Evolutionary conservation across 805 yeast species (phyloP).

Genomic region (Metschnikowia sp.): DNA sequence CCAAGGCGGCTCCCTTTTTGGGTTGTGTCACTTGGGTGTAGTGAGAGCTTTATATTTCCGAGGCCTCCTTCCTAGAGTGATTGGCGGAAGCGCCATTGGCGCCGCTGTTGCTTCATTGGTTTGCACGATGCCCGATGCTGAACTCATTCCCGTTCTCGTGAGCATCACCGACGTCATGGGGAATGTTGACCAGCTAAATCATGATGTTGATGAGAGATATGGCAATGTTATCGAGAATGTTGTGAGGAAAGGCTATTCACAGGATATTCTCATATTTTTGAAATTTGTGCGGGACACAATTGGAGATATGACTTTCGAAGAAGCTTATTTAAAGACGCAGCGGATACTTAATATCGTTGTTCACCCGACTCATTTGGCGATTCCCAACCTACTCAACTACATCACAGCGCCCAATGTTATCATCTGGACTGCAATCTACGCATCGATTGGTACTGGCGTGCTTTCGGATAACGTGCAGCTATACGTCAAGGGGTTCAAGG

Average conservation of each 20-base stretch:
- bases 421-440: constrained; percentile 78
- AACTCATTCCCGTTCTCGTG: constrained; percentile 47
- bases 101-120: constrained; percentile 87
- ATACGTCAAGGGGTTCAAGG: constrained; percentile 60
- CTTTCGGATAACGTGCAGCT: constrained; percentile 52
- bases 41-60: constrained; percentile 76
- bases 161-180: constrained; percentile 40
- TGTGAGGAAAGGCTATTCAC: constrained; percentile 76
- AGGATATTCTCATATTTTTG: constrained; percentile 76
- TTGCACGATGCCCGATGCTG: constrained; percentile 68
- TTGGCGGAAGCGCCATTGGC: constrained; percentile 92
- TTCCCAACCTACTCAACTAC: constrained; percentile 77
- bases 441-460: constrained; percentile 75
- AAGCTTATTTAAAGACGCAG: constrained; percentile 78
- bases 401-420: constrained; percentile 91
- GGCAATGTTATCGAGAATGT: constrained; percentile 75
- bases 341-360: constrained; percentile 80
- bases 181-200: constrained; percentile 45
- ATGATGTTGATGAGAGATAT: constrained; percentile 54
- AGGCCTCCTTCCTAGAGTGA: constrained; percentile 75
- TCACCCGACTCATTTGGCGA: constrained; percentile 68
- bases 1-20: constrained; percentile 95
- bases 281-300: constrained; percentile 72
- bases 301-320: constrained; percentile 89
- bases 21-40: constrained; percentile 91